Evolutionary conservation across 2,329 filamentous ascomycete genomes (phyloP).

Genomic region (Colletotrichum destructivum): DNA sequence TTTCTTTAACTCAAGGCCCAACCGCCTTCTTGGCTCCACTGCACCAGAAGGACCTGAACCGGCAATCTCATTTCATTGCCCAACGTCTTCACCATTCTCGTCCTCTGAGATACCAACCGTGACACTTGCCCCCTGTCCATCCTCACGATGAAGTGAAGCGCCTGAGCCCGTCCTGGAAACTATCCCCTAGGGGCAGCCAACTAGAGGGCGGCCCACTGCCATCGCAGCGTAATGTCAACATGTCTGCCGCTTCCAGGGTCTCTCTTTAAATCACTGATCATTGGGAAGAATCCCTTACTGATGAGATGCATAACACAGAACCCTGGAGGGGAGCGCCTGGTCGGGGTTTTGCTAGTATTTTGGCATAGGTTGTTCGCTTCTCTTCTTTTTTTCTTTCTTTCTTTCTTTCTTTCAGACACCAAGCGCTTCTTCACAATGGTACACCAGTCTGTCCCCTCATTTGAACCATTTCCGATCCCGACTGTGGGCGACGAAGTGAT

Average conservation of each 20-base stretch:
- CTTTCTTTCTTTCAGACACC: neutral
- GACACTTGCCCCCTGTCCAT: constrained; percentile 15
- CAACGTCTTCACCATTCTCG: constrained; percentile 1
- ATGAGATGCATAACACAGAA: neutral
- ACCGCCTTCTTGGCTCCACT: constrained; percentile 31
- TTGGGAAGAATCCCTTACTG: neutral
- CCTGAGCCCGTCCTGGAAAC: constrained; percentile 23
- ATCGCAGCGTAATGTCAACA: constrained; percentile 28
- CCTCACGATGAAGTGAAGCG: constrained; percentile 24
- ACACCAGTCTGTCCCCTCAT: neutral
- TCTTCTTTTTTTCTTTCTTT: neutral
- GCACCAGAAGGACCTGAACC: constrained; percentile 37
- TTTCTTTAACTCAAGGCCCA: constrained; percentile 34
- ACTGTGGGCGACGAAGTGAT: constrained; percentile 19
- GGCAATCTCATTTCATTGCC: constrained; percentile 36
- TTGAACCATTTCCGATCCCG: neutral
- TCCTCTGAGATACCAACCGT: neutral
- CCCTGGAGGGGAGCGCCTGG: neutral
- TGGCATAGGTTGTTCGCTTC: too few species aligned
- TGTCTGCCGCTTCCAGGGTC: constrained; percentile 27
- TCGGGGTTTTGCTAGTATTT: neutral
- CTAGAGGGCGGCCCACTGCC: constrained; percentile 20
- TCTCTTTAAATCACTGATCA: neutral
- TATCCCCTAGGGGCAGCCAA: constrained; percentile 6
- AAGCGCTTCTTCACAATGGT: neutral